phyloP scores from a whole-genome alignment of 768 basidiomycete genomes.

The Rhodotorula taiwanensis region DNA sequence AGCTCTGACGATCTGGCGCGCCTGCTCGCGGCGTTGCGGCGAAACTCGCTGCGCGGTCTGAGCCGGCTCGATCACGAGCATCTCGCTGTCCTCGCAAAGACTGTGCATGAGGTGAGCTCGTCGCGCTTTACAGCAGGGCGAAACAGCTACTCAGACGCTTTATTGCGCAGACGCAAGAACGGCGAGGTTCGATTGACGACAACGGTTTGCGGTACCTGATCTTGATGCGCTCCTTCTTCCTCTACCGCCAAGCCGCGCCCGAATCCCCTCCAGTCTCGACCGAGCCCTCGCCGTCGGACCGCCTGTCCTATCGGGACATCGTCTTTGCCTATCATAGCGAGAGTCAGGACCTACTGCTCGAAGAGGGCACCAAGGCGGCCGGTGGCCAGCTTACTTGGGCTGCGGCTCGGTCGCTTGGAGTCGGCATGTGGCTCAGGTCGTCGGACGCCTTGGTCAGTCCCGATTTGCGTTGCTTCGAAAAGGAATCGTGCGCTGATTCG shows the following conservation, averaged over 20 bases:
- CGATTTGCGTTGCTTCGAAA: not conserved
- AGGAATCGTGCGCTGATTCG: not conserved
- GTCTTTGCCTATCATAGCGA: conserved; percentile 97
- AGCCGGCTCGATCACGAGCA: conserved; percentile 75
- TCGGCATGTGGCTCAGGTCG: conserved; percentile 81
- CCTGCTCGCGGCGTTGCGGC: conserved; percentile 61
- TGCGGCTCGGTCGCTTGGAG: conserved; percentile 76
- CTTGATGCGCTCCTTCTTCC: conserved; percentile 72
- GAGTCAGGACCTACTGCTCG: conserved; percentile 74
- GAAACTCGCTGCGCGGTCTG: conserved; percentile 60
- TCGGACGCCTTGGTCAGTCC: conserved; percentile 63
- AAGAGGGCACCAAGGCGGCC: conserved; percentile 62
- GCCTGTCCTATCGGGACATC: conserved; percentile 88
- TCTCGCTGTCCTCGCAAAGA: conserved; percentile 74
- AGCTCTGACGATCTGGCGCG: conserved; percentile 41
- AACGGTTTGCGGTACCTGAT: conserved; percentile 90
- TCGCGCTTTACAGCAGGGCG: not conserved
- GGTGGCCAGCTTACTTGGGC: conserved; percentile 78
- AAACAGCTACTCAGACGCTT: not conserved
- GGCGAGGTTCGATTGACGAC: conserved; percentile 78
- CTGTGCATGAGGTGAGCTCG: conserved; percentile 62
- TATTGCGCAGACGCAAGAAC: conserved; percentile 66
- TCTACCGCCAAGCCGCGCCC: conserved; percentile 4
- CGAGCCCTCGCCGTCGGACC: not conserved
- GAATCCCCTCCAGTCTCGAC: not conserved